These are phyloP conservation scores for Microstegium vimineum DNA, from an alignment of 176 grass and related monocot genomes.

Conservation along the genomic window DNA sequence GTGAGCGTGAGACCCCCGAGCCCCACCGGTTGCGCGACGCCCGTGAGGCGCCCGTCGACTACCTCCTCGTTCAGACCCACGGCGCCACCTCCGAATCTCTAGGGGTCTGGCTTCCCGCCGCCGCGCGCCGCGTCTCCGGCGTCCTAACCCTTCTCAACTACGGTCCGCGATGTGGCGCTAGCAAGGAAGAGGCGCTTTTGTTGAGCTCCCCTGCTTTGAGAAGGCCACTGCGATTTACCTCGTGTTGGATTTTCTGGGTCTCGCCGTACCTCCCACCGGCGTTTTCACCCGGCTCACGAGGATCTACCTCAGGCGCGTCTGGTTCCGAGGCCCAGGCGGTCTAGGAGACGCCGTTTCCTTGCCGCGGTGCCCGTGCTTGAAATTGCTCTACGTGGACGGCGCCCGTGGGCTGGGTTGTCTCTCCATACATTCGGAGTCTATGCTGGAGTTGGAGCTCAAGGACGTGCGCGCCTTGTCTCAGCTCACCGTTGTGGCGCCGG, in stretches of 20 bases:
- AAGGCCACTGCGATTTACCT: not conserved
- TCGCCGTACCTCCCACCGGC: not conserved
- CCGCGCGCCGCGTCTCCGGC: not conserved
- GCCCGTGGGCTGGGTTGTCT: not conserved
- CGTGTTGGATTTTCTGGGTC: not conserved
- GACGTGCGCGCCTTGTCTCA: not conserved
- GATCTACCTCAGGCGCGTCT: not conserved
- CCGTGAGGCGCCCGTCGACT: not conserved
- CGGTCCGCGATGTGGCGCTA: not conserved
- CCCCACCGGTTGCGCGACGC: not conserved
- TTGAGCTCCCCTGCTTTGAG: not conserved
- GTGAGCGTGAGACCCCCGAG: rapidly evolving
- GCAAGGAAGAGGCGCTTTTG: not conserved
- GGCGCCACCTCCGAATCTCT: too few relatives aligned
- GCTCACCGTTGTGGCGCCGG: not conserved
- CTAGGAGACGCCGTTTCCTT: conserved; percentile 5
- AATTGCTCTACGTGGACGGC: not conserved
- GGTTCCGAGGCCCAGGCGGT: not conserved
- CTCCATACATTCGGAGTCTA: not conserved
- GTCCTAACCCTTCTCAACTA: not conserved
- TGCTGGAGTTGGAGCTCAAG: not conserved
- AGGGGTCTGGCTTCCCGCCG: too few relatives aligned
- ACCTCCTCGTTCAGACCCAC: too few relatives aligned
- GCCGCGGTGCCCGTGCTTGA: not conserved
- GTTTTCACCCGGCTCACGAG: not conserved